Base-by-base conservation (phyloP, 495 filamentous ascomycete genomes). In the Aspergillus hancockii region DNA sequence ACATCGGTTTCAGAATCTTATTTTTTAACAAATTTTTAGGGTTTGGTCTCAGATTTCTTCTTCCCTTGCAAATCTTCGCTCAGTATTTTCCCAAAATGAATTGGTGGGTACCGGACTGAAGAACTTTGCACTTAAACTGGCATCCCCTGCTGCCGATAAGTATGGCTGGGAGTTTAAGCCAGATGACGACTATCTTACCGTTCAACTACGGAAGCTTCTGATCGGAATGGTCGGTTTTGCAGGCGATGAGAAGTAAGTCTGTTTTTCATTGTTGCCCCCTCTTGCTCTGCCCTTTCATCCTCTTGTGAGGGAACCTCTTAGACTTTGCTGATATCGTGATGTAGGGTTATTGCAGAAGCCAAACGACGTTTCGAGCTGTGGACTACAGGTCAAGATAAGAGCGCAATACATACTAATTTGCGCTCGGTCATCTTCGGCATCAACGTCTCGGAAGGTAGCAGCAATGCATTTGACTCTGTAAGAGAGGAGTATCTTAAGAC, bases 11-110 rank as follows among this genome's bases (percentile, higher is more conserved):
- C 19, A 8, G 0, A 47, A 13, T 6, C 0, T 66, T 30, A 13
- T 21, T 47, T 52, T 62, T 77, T 61, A 77, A 28, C 22, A 22
- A 40, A 18, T 16, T 9, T 32, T 16, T 63, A 83, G 81, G 51
- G 92, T 97, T n/a, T 93, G 95, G 88, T 84, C 83, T 51, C 90
- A 95, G 65, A 82, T 97, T 49, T 80, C 90, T 16, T 83, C 83
- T 25, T 88, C 88, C 16, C 72, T 97, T 13, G 81, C 66, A 53
- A 86, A 85, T 57, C 71, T 89, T 49, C 84, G 83, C 34, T 86
- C 83, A 21, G 76, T 88, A 7, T 91, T 91, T 65, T 76, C 85
- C 7, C 76, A 79, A 30, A 82, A 84, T 57, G 79, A 84, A 59
- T 46, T 71, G 21, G 74, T 85, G 14, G 80, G 86, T 30, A 76